Evolutionary conservation across 768 basidiomycete species (phyloP).

Genomic region (Coprinopsis sp.): DNA sequence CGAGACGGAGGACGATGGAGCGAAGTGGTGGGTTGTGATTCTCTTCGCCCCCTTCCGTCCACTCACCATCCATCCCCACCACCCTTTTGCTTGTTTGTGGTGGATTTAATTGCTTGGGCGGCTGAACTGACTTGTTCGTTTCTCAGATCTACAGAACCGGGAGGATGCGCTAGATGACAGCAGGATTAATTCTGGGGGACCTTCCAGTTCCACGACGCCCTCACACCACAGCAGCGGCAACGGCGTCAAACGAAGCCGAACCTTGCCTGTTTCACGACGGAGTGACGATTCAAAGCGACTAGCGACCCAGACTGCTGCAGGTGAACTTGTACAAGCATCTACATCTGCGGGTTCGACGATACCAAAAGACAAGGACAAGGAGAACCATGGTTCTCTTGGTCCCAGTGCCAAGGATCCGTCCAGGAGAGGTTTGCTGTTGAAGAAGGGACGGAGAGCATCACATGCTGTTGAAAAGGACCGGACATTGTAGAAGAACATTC

Average conservation of each 20-base stretch:
- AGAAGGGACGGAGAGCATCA: constrained; percentile 13
- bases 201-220: not conserved
- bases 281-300: constrained; percentile 15
- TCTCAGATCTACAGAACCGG: constrained; percentile 17
- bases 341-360: not conserved
- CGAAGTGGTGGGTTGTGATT: constrained; percentile 27
- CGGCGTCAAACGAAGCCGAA: constrained; percentile 5
- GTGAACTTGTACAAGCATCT: not conserved
- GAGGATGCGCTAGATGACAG: not conserved
- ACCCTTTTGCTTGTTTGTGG: not conserved
- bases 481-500: constrained; percentile 11
- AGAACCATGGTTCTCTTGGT: not conserved
- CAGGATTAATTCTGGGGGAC: not conserved
- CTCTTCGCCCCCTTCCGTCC: not conserved
- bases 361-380: constrained; percentile 6
- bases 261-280: constrained; percentile 26
- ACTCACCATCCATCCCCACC: not conserved
- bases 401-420: constrained; percentile 2
- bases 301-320: constrained; percentile 2
- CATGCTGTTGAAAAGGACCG: constrained; percentile 7
- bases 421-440: constrained; percentile 9
- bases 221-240: not conserved
- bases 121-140: constrained; percentile 6
- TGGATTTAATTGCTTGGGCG: not conserved
- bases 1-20: constrained; percentile 53